Percentiles rank a stretch among this genome's conserved stretches.
Evolutionary conservation across 2,329 filamentous ascomycete genomes (phyloP).

Genomic region (Aureobasidium subglaciale): DNA sequence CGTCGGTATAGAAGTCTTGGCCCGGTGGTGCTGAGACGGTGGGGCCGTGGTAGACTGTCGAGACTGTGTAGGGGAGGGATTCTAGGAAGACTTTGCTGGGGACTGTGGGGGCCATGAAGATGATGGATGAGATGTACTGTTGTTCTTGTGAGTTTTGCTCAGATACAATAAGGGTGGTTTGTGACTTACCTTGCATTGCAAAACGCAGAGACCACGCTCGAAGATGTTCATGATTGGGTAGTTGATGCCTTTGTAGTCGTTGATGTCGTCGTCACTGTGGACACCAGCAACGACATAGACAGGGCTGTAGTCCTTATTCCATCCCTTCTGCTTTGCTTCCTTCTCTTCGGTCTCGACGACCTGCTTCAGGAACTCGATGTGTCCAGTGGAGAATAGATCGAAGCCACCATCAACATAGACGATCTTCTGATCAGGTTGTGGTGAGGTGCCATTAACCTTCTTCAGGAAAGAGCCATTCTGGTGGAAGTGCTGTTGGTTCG

Average conservation of each 20-base stretch:
- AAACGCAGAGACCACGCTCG: constrained; percentile 86
- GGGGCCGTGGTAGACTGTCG: constrained; percentile 90
- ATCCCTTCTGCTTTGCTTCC: constrained; percentile 60
- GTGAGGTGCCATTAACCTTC: constrained; percentile 64
- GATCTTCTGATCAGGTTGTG: constrained; percentile 70
- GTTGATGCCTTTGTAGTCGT: constrained; percentile 93
- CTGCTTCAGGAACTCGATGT: constrained; percentile 85
- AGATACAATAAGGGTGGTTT: constrained; percentile 21
- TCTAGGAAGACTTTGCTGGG: constrained; percentile 70
- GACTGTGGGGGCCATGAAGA: constrained; percentile 86
- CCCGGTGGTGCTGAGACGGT: constrained; percentile 72
- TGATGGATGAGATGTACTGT: constrained; percentile 76
- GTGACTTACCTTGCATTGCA: constrained; percentile 72
- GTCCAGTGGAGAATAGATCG: constrained; percentile 91
- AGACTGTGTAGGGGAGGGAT: constrained; percentile 40
- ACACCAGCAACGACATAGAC: constrained; percentile 88
- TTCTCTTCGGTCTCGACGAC: constrained; percentile 69
- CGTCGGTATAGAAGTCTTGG: constrained; percentile 58
- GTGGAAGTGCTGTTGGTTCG: constrained; percentile 12
- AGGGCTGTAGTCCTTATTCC: constrained; percentile 71
- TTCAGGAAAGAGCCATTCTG: constrained; percentile 60
- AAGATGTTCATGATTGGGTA: constrained; percentile 99
- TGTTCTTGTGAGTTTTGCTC: constrained; percentile 14
- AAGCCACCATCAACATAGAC: constrained; percentile 96
- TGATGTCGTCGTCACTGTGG: constrained; percentile 92